Percentiles rank a stretch among this genome's conserved stretches.
phyloP scores from a whole-genome alignment of 2,329 filamentous ascomycete genomes.

The Calonectria leucothoes region DNA sequence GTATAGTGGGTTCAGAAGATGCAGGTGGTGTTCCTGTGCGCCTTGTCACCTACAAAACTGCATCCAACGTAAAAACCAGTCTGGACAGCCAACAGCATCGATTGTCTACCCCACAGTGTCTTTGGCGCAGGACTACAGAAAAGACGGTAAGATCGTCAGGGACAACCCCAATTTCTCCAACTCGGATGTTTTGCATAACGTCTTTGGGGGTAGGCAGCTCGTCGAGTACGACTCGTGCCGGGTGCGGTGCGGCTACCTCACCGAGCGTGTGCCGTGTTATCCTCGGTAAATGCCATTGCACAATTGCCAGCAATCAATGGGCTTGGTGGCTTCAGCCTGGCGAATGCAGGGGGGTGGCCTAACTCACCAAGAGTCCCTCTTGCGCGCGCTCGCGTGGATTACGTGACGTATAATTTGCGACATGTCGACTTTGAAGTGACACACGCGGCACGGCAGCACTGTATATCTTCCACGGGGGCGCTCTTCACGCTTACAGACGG shows the following conservation, averaged over 20 bases:
- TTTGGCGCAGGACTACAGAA: too few relatives aligned
- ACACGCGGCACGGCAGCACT: not conserved
- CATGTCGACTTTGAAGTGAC: not conserved
- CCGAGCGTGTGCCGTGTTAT: not conserved
- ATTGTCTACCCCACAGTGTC: not conserved
- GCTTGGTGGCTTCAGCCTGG: not conserved
- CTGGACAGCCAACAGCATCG: not conserved
- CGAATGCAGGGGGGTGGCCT: not conserved
- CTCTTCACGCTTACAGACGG: not conserved
- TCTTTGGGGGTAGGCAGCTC: not conserved
- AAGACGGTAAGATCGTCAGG: not conserved
- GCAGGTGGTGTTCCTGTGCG: not conserved
- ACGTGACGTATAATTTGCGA: not conserved
- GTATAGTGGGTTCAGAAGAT: not conserved
- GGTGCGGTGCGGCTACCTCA: not conserved
- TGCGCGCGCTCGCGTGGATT: not conserved
- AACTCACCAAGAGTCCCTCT: not conserved
- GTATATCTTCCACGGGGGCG: not conserved
- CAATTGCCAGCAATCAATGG: not conserved
- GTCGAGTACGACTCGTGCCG: not conserved
- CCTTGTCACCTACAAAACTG: not conserved
- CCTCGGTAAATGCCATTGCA: not conserved
- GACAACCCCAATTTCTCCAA: conserved; percentile 1
- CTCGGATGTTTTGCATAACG: not conserved
- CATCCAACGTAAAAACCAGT: not conserved